Base-by-base conservation (phyloP, 257 asterid species). In the Salvia splendens region DNA sequence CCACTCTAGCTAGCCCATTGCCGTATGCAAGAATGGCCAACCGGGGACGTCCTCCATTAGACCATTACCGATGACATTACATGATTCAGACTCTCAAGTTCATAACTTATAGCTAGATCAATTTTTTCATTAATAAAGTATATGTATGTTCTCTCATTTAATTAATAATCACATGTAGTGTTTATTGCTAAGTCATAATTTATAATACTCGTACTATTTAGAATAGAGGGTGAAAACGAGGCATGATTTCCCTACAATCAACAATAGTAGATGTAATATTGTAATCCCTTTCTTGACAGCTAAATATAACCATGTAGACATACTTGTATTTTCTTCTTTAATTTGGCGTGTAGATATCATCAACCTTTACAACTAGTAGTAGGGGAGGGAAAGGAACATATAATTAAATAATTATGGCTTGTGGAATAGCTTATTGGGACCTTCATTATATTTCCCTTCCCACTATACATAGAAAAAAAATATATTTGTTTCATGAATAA, bases 291-390 rank as follows among this genome's bases (percentile, higher is more conserved):
- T 69, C 35, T 6, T 60, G 74, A 69, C 42, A 69, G 42, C 67
- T 59, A 46, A 33, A 69, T 16, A 46, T 5, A 16, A 59, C 64
- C 32, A 58, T 58, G 15, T 10, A 24, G 9, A 11, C 14, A 12
- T 68, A 35, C 51, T 11, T 38, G 10, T 8, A 69, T 30, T 55
- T 45, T 57, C 14, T 33, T 16, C 9, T 3, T 59, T 9, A 59
- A 8, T 38, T 73, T 80, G 81, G 79, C 83, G 84, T 80, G 78
- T 62, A 76, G 81, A 67, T 53, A 61, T 66, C 75, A 68, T 69
- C 75, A 72, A 73, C 55, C 71, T 69, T 17, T 24, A 24, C 30
- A 24, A 24, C 3, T 24, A 4, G 69, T 58, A 63, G 47, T 47
- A 49, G 75, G 69, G 73, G 53, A 55, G 58, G 51, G 55, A 46